Evolutionary conservation across 495 filamentous ascomycete species (phyloP).

Genomic region (Staphylotrichum longicolle): DNA sequence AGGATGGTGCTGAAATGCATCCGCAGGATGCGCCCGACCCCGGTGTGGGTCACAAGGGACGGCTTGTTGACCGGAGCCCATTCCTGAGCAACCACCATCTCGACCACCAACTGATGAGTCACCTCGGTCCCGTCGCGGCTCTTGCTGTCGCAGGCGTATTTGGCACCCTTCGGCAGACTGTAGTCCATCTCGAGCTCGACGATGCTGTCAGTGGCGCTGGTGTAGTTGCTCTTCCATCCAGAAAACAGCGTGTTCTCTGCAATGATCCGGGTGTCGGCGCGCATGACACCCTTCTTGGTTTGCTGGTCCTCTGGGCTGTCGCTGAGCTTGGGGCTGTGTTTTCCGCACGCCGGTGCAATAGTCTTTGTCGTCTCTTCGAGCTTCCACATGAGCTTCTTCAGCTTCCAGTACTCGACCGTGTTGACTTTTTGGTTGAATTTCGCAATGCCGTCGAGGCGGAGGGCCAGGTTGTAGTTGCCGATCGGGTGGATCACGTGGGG

Average conservation of each 20-base stretch:
- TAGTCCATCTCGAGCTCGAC: slow-evolving; percentile 84
- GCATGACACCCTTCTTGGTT: slow-evolving; percentile 69
- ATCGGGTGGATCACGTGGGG: slow-evolving; percentile 84
- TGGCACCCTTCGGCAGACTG: slow-evolving; percentile 56
- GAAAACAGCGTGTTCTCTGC: slow-evolving; percentile 47
- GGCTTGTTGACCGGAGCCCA: slow-evolving; percentile 70
- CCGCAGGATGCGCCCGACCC: slow-evolving; percentile 82
- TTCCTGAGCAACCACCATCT: slow-evolving; percentile 93
- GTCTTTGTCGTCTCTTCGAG: slow-evolving; percentile 83
- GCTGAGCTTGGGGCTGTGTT: slow-evolving; percentile 68
- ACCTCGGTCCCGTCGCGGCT: slow-evolving; percentile 74
- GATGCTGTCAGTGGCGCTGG: slow-evolving; percentile 57
- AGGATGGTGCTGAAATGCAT: slow-evolving; percentile 85
- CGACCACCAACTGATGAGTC: slow-evolving; percentile 80
- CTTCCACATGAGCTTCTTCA: slow-evolving; percentile 88
- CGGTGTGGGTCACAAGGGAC: slow-evolving; percentile 75
- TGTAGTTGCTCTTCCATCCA: slow-evolving; percentile 98
- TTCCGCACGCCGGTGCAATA: slow-evolving; percentile 75
- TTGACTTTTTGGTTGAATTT: slow-evolving; percentile 55
- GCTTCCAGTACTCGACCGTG: slow-evolving; percentile 69
- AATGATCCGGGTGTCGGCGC: slow-evolving; percentile 73
- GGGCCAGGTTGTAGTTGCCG: slow-evolving; percentile 72
- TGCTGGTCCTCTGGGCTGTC: slow-evolving; percentile 43
- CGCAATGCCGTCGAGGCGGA: slow-evolving; percentile 77
- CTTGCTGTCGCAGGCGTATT: slow-evolving; percentile 76